Base-by-base conservation (phyloP, 2,329 filamentous ascomycete species). In the Penicillium italicum region DNA sequence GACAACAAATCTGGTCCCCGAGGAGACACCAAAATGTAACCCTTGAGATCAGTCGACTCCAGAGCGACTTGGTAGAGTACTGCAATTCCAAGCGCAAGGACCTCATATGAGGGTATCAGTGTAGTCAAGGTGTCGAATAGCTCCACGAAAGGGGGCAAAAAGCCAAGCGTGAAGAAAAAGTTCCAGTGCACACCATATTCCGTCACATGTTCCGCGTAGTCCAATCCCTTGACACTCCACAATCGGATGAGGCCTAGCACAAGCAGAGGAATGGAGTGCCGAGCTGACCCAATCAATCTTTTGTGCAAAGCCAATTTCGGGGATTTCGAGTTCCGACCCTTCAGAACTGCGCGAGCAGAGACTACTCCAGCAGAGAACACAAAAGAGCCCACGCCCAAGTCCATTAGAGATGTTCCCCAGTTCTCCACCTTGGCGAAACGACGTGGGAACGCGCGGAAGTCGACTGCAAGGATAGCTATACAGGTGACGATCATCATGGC, bases 171-270 rank as follows among this genome's bases (percentile, higher is more conserved):
- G 76, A 97, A 97, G 81, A 99, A 99, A 74, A 99, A 99, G 74
- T 99, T 99, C 94, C 94, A 99, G 74, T 99, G 94, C 10, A 99
- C 90, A 41, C 94, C 94, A 69, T 99, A 99, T 71, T 99, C 94
- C 14, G 90, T 91, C 56, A 97, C 91, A 77, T 99, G 94, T 72
- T 99, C 94, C 3, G 92, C 92, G 70, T 99, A 99, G 70, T 97
- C 91, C 30, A 97, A 79, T 7, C 90, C 90, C 76, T 99, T 99
- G 69, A 97, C 92, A 65, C 87, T 95, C 62, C 91, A 85, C 24
- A 97, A 81, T 24, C 94, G 85, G 53, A 95, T 79, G 24, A 94
- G 70, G 14, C 94, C 94, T 5, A 99, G 80, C 1, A 88, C 78
- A 20, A 97, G 76, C 5, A 99, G 80, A 1, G 94, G 93, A 26